phyloP scores from a whole-genome alignment of 2,329 filamentous ascomycete genomes.

The Zasmidium cellare region DNA sequence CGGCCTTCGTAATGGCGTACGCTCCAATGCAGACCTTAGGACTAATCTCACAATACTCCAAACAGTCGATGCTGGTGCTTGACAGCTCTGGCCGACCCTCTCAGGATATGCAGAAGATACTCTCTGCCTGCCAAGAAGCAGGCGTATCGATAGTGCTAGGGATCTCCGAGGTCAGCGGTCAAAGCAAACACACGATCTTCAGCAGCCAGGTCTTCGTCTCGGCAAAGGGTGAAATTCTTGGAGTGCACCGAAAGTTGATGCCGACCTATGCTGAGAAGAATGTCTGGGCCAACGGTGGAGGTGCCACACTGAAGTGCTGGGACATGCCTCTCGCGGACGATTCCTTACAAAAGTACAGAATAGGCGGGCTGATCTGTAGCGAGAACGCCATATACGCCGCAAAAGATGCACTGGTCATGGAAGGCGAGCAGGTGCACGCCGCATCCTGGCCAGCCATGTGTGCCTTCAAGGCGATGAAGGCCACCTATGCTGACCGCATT shows the following conservation, averaged over 20 bases:
- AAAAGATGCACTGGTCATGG: too few species aligned
- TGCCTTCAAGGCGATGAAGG: too few species aligned
- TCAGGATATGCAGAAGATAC: neutral
- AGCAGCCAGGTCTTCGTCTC: neutral
- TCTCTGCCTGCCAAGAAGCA: neutral
- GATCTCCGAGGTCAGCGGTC: neutral
- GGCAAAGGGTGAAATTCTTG: neutral
- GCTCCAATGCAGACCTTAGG: too few species aligned
- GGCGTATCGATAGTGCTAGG: neutral
- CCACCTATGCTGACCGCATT: too few species aligned
- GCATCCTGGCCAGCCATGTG: too few species aligned
- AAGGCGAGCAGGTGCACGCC: too few species aligned
- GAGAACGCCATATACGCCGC: too few species aligned
- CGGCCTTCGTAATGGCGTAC: neutral
- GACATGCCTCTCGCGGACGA: neutral
- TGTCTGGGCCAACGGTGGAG: conserved; percentile 1
- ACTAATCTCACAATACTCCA: too few species aligned
- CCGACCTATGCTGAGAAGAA: neutral
- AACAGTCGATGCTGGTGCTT: too few species aligned
- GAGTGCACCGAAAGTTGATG: neutral
- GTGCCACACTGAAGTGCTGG: neutral
- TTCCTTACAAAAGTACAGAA: too few species aligned
- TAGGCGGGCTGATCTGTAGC: too few species aligned
- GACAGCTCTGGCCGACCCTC: neutral
- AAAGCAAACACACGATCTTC: neutral